Percentiles rank a stretch among this genome's conserved stretches.
Evolutionary conservation across 176 grass and related monocot genomes (phyloP).

Genomic region (Aegilops speltoides): DNA sequence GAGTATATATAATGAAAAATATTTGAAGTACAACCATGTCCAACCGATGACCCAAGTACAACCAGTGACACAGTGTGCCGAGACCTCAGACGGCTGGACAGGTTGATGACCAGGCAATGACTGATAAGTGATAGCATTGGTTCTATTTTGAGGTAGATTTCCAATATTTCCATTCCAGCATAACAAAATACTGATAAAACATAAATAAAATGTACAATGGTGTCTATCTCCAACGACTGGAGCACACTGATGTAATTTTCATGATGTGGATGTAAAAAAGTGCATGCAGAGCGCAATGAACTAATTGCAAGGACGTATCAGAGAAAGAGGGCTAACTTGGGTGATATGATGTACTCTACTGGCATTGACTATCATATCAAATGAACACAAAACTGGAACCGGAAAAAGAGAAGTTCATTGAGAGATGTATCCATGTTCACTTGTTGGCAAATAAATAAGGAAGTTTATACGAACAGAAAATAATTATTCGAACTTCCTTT

Average conservation of each 20-base stretch:
- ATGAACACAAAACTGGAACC: background rate
- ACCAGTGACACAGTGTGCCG: background rate
- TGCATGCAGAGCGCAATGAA: background rate
- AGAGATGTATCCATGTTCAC: background rate
- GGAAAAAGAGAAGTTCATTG: background rate
- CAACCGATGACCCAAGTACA: background rate
- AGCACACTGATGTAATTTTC: background rate
- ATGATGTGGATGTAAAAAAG: background rate
- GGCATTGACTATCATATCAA: background rate
- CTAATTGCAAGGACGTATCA: background rate
- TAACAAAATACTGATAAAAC: background rate
- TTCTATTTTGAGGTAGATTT: background rate
- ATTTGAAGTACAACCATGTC: background rate
- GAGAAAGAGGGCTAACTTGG: background rate
- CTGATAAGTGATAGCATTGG: background rate
- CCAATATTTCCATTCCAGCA: background rate
- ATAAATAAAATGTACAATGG: background rate
- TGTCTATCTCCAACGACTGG: background rate
- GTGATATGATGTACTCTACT: background rate
- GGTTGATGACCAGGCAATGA: background rate
- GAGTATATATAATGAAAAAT: background rate
- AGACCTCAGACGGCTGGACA: background rate
- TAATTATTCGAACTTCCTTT: background rate
- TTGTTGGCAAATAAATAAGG: background rate
- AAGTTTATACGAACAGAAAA: background rate